Percentiles rank a stretch among this genome's conserved stretches.
These are phyloP conservation scores for Paramecium pentaurelia DNA, from an alignment of 73 alveolate genomes.

Conservation along the genomic window DNA sequence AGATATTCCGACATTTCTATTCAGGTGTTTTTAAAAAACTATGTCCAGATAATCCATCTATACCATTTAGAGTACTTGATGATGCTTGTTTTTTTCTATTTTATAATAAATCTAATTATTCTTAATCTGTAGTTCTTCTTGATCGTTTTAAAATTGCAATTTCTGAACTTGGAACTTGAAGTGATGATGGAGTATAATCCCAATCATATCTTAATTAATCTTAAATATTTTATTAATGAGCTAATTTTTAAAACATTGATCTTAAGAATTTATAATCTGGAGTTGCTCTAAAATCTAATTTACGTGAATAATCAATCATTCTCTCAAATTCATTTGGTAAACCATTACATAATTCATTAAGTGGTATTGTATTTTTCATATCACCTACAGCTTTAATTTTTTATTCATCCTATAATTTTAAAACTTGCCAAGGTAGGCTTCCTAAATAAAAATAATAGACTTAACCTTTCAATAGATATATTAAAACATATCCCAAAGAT, in stretches of 20 bases:
- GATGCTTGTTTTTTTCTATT: neutral
- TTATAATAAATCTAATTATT: neutral
- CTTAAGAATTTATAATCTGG: conserved; percentile 45
- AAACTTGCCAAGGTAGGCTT: conserved; percentile 92
- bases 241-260: neutral
- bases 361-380: neutral
- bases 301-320: neutral
- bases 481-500: conserved; percentile 77
- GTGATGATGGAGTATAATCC: conserved; percentile 5
- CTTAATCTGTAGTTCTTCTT: conserved; percentile 19
- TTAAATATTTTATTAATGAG: neutral
- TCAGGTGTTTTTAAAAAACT: neutral
- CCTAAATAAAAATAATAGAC: conserved; percentile 20
- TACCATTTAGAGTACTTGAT: neutral
- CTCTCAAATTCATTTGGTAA: conserved; percentile 38
- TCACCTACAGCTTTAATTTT: conserved; percentile 32
- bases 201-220: conserved; percentile 3
- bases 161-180: neutral
- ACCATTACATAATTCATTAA: conserved; percentile 10
- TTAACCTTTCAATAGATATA: conserved; percentile 65
- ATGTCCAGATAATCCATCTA: neutral
- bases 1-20: neutral
- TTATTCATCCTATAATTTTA: conserved; percentile 68
- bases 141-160: neutral
- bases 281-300: neutral